These are phyloP conservation scores for Lycium ferocissimum DNA, from an alignment of 257 asterid species.

Conservation along the genomic window DNA sequence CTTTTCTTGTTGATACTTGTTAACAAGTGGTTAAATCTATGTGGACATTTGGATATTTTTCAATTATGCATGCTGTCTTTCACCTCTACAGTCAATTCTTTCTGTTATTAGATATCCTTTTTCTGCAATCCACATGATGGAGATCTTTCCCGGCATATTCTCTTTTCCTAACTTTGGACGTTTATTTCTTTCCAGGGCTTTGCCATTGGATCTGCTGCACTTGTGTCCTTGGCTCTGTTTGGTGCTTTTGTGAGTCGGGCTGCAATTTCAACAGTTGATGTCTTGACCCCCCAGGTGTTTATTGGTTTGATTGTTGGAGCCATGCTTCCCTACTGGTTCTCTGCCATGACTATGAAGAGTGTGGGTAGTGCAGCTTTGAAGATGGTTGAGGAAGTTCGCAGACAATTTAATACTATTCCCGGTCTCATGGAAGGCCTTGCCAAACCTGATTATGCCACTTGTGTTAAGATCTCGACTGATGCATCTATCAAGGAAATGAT, in stretches of 20 bases:
- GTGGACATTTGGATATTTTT: neutral
- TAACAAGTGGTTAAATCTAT: neutral
- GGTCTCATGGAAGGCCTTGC: conserved; percentile 85
- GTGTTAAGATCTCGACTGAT: conserved; percentile 91
- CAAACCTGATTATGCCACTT: conserved; percentile 87
- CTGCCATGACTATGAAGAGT: conserved; percentile 98
- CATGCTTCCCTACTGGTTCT: conserved; percentile 96
- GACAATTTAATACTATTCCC: conserved; percentile 87
- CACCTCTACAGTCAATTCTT: neutral
- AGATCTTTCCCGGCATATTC: neutral
- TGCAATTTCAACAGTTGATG: conserved; percentile 73
- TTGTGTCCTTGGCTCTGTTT: conserved; percentile 84
- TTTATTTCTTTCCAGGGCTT: conserved; percentile 59
- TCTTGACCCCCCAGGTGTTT: conserved; percentile 88
- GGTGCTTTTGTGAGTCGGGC: conserved; percentile 97
- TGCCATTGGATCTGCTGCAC: conserved; percentile 98
- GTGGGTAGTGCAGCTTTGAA: conserved; percentile 92
- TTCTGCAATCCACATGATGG: neutral
- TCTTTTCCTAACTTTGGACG: neutral
- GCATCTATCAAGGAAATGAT: conserved; percentile 95
- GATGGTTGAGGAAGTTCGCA: conserved; percentile 93
- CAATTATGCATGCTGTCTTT: neutral
- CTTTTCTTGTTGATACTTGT: neutral
- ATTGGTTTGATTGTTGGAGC: conserved; percentile 89
- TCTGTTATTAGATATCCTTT: neutral